These are phyloP conservation scores for Dryas alaskensis DNA, from an alignment of 306 rosid genomes.

Conservation along the genomic window DNA sequence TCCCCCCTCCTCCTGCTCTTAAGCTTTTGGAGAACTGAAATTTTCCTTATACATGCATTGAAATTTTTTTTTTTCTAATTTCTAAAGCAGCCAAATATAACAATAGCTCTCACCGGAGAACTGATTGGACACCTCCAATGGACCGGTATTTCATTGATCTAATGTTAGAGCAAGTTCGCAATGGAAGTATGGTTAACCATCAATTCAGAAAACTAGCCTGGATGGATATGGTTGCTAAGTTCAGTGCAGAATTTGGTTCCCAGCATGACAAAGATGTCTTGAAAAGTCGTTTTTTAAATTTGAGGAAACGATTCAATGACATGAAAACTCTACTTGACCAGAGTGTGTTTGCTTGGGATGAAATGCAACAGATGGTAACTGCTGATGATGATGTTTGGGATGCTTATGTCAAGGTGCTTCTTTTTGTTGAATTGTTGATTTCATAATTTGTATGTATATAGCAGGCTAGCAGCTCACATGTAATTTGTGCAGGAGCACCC, in stretches of 20 bases:
- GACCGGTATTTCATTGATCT: conserved; percentile 58
- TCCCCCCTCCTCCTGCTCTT: background rate
- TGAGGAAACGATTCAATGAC: conserved; percentile 46
- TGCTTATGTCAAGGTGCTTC: conserved; percentile 44
- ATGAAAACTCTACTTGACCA: conserved; percentile 49
- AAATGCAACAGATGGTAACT: conserved; percentile 46
- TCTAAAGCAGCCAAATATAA: conserved; percentile 33
- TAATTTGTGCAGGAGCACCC: conserved; percentile 45
- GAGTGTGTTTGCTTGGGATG: conserved; percentile 57
- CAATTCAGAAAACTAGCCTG: conserved; percentile 47
- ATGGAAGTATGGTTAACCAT: conserved; percentile 40
- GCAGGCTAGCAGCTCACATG: conserved; percentile 24
- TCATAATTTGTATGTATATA: background rate
- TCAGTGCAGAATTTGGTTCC: conserved; percentile 49
- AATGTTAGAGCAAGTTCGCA: conserved; percentile 49
- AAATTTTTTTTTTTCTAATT: background rate
- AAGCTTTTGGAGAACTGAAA: background rate
- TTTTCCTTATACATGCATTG: background rate
- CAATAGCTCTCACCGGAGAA: conserved; percentile 30
- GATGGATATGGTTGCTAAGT: conserved; percentile 49
- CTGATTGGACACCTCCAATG: conserved; percentile 48
- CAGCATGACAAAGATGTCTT: conserved; percentile 40
- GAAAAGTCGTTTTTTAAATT: conserved; percentile 38
- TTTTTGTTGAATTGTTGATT: conserved; percentile 11
- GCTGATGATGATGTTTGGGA: conserved; percentile 52